Conservation (phyloP, 108 stramenopile genomes). For the Cyclotella atomus region DNA sequence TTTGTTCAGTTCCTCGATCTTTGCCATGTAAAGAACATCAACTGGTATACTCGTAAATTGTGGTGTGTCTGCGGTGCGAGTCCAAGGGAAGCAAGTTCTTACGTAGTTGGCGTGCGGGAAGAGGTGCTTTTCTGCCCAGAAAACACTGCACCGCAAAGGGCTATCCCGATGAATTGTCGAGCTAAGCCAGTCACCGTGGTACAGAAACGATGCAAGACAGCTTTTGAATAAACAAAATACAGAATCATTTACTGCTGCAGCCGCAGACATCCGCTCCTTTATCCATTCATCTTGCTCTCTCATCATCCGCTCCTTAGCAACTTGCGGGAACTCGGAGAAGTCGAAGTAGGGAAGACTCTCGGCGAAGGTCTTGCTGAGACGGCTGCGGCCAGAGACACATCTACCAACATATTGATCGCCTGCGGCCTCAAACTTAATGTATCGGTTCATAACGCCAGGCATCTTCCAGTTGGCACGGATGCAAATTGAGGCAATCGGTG, state of each 20-base stretch:
- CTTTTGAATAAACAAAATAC: conserved; percentile 15
- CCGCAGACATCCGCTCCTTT: not conserved
- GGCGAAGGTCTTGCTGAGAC: conserved; percentile 8
- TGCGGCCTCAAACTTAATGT: conserved; percentile 19
- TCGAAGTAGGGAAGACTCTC: conserved; percentile 16
- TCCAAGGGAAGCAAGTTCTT: conserved; percentile 5
- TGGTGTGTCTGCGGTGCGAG: conserved; percentile 6
- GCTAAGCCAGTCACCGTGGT: not conserved
- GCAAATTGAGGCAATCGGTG: conserved; percentile 26
- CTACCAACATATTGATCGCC: conserved; percentile 32
- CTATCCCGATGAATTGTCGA: not conserved
- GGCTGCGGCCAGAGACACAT: conserved; percentile 14
- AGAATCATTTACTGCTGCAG: not conserved
- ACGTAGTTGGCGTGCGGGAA: conserved; percentile 2
- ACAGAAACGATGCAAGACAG: not conserved
- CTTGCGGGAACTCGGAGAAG: not conserved
- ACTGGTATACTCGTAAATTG: conserved; percentile 14
- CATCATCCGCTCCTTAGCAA: not conserved
- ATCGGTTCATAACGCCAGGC: conserved; percentile 18
- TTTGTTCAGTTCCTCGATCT: too few species aligned
- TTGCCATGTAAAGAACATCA: conserved; percentile 13
- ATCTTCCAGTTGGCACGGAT: conserved; percentile 30
- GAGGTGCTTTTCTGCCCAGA: not conserved
- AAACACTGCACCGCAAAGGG: not conserved
- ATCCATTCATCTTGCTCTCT: conserved; percentile 5